These are phyloP conservation scores for Candida parachauliodes DNA, from an alignment of 805 yeast genomes.

Conservation along the genomic window DNA sequence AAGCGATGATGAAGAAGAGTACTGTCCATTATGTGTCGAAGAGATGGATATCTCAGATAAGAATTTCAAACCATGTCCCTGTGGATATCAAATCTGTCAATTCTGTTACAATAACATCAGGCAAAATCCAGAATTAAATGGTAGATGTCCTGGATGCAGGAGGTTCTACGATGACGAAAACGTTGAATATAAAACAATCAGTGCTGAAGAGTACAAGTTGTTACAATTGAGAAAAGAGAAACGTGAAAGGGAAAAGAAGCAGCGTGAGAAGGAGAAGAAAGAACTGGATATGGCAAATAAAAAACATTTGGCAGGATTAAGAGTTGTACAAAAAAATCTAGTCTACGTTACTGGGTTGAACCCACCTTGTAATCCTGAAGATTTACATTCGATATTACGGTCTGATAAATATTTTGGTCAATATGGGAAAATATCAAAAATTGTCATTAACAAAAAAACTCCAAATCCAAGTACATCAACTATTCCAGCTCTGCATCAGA, in stretches of 20 bases:
- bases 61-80: conserved; percentile 98
- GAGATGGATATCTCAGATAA: conserved; percentile 96
- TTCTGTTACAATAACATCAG: conserved; percentile 96
- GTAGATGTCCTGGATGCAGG: conserved; percentile 97
- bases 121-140: conserved; percentile 91
- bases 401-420: conserved; percentile 97
- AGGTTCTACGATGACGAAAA: conserved; percentile 88
- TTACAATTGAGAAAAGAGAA: conserved; percentile 80
- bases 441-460: conserved; percentile 81
- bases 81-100: conserved; percentile 98
- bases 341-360: conserved; percentile 95
- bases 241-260: conserved; percentile 78
- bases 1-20: conserved; percentile 79
- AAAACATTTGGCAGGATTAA: conserved; percentile 91
- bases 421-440: conserved; percentile 91
- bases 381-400: conserved; percentile 74
- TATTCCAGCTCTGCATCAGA: conserved; percentile 40
- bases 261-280: conserved; percentile 85
- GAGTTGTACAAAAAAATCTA: conserved; percentile 96
- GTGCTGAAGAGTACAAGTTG: conserved; percentile 81
- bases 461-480: conserved; percentile 39
- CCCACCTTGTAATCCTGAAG: conserved; percentile 79
- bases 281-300: conserved; percentile 82
- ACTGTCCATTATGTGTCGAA: conserved; percentile 94
- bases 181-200: conserved; percentile 79